Percentiles rank a stretch among this genome's conserved stretches.
Evolutionary conservation across 257 asterid genomes (phyloP).

Genomic region (Solanum paucissectum): DNA sequence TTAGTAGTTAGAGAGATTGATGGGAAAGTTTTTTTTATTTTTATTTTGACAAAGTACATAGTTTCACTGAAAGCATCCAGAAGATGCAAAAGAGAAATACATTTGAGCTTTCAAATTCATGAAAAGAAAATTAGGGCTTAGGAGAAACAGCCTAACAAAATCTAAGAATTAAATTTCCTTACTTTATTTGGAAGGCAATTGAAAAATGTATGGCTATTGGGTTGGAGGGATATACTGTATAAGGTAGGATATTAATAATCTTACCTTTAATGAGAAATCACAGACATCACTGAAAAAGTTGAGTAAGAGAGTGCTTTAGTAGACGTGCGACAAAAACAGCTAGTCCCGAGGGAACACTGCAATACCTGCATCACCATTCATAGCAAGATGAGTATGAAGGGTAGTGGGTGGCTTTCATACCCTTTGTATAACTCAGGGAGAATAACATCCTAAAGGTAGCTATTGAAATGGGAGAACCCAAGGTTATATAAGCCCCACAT

Average conservation of each 20-base stretch:
- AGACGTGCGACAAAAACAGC: not conserved
- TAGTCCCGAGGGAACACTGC: not conserved
- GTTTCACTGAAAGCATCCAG: not conserved
- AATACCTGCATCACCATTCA: not conserved
- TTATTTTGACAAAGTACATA: not conserved
- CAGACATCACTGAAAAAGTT: not conserved
- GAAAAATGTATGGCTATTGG: not conserved
- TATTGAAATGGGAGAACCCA: not conserved
- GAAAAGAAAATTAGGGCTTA: not conserved
- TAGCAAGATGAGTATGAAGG: not conserved
- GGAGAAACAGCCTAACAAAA: not conserved
- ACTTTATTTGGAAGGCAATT: not conserved
- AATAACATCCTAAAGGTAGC: not conserved
- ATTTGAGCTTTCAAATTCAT: not conserved
- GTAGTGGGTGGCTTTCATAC: not conserved
- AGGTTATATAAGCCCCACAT: not conserved
- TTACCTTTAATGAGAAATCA: not conserved
- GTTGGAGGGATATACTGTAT: not conserved
- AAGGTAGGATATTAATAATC: not conserved
- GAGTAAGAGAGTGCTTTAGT: not conserved
- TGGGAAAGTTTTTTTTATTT: not conserved
- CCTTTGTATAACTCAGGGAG: not conserved
- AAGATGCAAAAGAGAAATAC: not conserved
- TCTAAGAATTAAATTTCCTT: not conserved
- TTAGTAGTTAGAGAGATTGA: not conserved